Percentiles rank a stretch among this genome's conserved stretches.
Evolutionary conservation across 2,329 filamentous ascomycete species (phyloP).

Genomic region (Trichophyton benhamiae): DNA sequence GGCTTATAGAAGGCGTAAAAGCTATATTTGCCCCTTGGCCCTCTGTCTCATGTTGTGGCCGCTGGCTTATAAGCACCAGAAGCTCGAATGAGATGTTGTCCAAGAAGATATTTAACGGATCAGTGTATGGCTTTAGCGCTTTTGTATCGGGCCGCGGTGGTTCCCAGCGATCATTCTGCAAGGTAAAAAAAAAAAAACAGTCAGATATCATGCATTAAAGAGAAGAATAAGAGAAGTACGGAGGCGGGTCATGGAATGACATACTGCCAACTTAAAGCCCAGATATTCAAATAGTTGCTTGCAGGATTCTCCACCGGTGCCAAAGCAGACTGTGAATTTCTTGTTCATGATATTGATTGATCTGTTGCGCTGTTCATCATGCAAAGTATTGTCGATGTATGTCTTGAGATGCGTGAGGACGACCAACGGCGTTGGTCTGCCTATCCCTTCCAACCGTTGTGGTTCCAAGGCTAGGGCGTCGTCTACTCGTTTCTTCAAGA

Average conservation of each 20-base stretch:
- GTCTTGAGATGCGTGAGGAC: conserved; percentile 45
- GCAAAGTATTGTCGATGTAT: conserved; percentile 49
- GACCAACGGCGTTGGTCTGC: conserved; percentile 40
- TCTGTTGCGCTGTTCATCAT: conserved; percentile 38
- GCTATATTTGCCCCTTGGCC: conserved; percentile 20
- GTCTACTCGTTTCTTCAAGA: conserved; percentile 43
- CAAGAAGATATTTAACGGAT: conserved; percentile 36
- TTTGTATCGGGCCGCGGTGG: conserved; percentile 28
- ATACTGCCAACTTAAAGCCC: conserved; percentile 42
- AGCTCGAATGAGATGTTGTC: conserved; percentile 52
- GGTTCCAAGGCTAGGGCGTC: conserved; percentile 40
- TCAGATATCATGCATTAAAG: background rate
- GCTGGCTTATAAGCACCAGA: conserved; percentile 38
- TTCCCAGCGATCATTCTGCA: conserved; percentile 29
- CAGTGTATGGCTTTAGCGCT: conserved; percentile 28
- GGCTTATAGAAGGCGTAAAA: conserved; percentile 24
- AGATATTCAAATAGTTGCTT: conserved; percentile 45
- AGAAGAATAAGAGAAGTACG: background rate
- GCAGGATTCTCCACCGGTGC: conserved; percentile 43
- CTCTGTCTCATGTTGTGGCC: conserved; percentile 30
- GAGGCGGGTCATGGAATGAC: conserved; percentile 12
- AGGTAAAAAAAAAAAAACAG: background rate
- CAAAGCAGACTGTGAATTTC: conserved; percentile 52
- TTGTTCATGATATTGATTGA: conserved; percentile 50
- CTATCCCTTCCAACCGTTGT: conserved; percentile 42